Evolutionary conservation across 768 basidiomycete genomes (phyloP), one percentile per base, ranked within the genome.

Genomic region (Pleurotus ostreatus): DNA sequence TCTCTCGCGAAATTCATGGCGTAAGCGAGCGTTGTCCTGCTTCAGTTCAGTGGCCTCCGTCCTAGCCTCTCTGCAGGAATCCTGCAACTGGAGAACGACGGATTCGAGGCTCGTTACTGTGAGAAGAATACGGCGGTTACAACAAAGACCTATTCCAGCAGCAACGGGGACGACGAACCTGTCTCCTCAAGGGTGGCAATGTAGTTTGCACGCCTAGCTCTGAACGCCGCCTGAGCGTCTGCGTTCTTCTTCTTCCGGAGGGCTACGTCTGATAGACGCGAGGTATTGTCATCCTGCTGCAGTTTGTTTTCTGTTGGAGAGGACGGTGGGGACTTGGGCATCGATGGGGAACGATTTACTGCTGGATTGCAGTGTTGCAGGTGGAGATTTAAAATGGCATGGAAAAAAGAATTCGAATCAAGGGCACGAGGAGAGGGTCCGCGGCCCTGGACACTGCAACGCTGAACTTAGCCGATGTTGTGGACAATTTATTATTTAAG

Each of bases 191-290:
- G 81, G 11, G 89, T 92, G 43, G 88, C 83, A 66, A 93, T 93
- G 69, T 93, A 93, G 70, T 89, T 92, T 48, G 88, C 89, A 61
- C 91, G 80, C 61, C 89, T 74, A 48, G 86, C 87, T 60, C 89
- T 78, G 70, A 92, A 92, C 57, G 89, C 89, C 54, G 91, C 90
- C 71, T 93, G 91, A 2, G 91, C 91, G 66, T 92, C 88, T 37
- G 91, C 91, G 64, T 93, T 93, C 75, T 93, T 93, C 78, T 89
- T 90, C 75, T 90, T 91, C 61, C 89, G 76, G 63, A 88, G 76
- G 34, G 85, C 84, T 11, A 86, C 79, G 69, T 89, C 86, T 61
- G 85, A 78, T 67, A 85, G 67, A 60, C 79, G 78, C 45, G 74
- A 63, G 23, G 73, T 63, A 58, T 67, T 59, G 37, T 72, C 70